phyloP scores from a whole-genome alignment of 179 eudicot species.

The Silene noctiflora region DNA sequence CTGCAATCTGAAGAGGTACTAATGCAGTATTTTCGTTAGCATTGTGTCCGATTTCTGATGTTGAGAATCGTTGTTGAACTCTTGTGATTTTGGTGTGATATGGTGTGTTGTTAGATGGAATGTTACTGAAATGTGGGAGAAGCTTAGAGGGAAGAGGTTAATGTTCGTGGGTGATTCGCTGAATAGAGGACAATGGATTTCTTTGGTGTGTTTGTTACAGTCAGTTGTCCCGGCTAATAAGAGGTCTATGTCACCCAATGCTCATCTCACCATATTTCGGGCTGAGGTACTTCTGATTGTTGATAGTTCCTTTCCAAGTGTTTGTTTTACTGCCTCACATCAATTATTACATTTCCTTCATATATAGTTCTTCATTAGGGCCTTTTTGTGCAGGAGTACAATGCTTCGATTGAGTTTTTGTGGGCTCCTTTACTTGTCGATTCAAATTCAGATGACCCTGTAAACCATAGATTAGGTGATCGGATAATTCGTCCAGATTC shows the following conservation, averaged over 20 bases:
- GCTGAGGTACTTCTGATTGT: constrained; percentile 56
- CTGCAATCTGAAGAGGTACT: constrained; percentile 80
- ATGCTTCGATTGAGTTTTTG: constrained; percentile 82
- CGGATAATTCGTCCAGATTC: constrained; percentile 86
- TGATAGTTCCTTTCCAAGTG: constrained; percentile 6
- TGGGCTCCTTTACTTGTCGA: constrained; percentile 98
- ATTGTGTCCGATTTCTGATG: background rate
- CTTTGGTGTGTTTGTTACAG: constrained; percentile 82
- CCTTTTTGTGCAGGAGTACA: constrained; percentile 61
- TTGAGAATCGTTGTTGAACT: constrained; percentile 9
- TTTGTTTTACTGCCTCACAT: background rate
- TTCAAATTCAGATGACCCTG: constrained; percentile 94
- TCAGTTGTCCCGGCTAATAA: constrained; percentile 68
- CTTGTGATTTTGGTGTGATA: constrained; percentile 13
- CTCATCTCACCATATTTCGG: constrained; percentile 78
- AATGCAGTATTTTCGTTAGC: background rate
- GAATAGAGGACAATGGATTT: constrained; percentile 96
- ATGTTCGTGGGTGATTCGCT: constrained; percentile 97
- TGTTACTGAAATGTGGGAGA: constrained; percentile 77
- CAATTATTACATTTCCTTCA: background rate
- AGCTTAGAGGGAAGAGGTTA: constrained; percentile 72
- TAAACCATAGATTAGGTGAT: constrained; percentile 77
- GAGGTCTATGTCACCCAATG: constrained; percentile 82
- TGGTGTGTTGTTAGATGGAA: constrained; percentile 54
- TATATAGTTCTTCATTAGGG: constrained; percentile 10